Evolutionary conservation across 257 asterid genomes (phyloP).

Genomic region (Solanum corneliomulleri): DNA sequence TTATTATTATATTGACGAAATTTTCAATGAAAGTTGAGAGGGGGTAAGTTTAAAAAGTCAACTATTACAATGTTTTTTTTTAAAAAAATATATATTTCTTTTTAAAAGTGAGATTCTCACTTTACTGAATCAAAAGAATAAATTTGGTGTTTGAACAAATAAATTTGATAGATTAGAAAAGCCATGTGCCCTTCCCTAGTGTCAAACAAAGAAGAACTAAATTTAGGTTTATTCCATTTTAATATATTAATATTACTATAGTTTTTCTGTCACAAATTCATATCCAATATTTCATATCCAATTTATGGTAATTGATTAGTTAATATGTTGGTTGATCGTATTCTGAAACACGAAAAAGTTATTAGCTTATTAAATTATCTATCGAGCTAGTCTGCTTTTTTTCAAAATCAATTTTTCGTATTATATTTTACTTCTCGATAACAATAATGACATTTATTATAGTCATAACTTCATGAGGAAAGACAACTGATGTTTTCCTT

Average conservation of each 20-base stretch:
- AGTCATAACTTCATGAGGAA: too few species aligned
- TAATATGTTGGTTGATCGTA: too few species aligned
- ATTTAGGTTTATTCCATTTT: neutral
- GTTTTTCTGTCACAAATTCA: neutral
- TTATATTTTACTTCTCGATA: too few species aligned
- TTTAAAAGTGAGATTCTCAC: neutral
- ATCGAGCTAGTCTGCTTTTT: fast-evolving
- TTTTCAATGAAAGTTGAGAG: neutral
- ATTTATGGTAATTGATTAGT: too few species aligned
- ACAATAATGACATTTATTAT: too few species aligned
- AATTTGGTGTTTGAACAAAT: neutral
- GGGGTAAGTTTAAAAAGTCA: neutral
- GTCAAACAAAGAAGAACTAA: neutral
- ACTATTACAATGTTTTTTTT: neutral
- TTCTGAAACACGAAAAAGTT: fast-evolving
- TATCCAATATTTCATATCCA: too few species aligned
- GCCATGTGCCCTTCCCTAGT: neutral
- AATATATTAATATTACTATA: neutral
- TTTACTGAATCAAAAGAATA: neutral
- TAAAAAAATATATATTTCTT: neutral
- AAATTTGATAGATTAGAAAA: neutral
- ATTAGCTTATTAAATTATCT: too few species aligned
- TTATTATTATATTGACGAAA: neutral
- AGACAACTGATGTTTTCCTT: too few species aligned
- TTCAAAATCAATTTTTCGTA: too few species aligned